These are phyloP conservation scores for Phaffia rhodozyma DNA, from an alignment of 1,284 basidiomycete genomes.

Conservation along the genomic window DNA sequence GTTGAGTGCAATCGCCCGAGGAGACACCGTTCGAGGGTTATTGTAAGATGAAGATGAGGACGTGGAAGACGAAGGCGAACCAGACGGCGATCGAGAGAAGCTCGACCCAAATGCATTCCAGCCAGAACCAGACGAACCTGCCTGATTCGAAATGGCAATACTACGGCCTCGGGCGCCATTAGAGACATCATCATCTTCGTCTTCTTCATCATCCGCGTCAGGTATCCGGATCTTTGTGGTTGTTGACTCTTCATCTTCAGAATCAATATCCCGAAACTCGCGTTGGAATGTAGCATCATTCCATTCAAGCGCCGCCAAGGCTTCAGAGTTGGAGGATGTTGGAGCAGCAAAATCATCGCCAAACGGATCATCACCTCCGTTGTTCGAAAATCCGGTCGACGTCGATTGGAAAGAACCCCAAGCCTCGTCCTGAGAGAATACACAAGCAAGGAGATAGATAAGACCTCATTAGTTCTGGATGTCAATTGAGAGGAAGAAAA, in stretches of 20 bases:
- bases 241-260: slow-evolving; percentile 4
- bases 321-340: slow-evolving; percentile 19
- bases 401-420: slow-evolving; percentile 31
- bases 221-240: slow-evolving; percentile 12
- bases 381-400: slow-evolving; percentile 19
- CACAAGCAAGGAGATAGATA: no score
- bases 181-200: slow-evolving; percentile 18
- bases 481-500: neutral
- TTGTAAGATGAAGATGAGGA: neutral
- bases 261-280: slow-evolving; percentile 24
- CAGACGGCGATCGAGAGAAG: neutral
- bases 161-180: slow-evolving; percentile 14
- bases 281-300: slow-evolving; percentile 29
- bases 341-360: slow-evolving; percentile 23
- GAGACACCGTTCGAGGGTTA: neutral
- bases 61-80: neutral
- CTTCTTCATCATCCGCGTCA: slow-evolving; percentile 16
- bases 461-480: slow-evolving; percentile 16
- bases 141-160: neutral
- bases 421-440: slow-evolving; percentile 23
- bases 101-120: neutral
- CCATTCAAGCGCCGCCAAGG: slow-evolving; percentile 32
- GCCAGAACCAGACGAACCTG: neutral
- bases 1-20: neutral
- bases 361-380: slow-evolving; percentile 30